A percentile compares a stretch with the other conserved stretches of the same genome.
Conservation (phyloP, 768 basidiomycete species). For the Sporobolomyces phaffii region DNA sequence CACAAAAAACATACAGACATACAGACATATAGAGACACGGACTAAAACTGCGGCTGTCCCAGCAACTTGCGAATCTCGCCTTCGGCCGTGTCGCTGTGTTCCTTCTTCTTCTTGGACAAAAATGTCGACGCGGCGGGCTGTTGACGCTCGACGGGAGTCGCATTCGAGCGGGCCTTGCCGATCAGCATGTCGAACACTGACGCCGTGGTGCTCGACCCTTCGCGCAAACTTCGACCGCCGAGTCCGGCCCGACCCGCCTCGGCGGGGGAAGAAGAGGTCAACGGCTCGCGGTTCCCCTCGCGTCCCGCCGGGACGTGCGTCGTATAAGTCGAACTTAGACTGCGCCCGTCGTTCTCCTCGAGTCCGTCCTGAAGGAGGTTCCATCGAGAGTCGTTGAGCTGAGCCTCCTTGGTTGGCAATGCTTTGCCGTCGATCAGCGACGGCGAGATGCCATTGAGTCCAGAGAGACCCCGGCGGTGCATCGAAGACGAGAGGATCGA, state of each 20-base stretch:
- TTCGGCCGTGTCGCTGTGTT: not conserved
- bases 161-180: too few relatives aligned
- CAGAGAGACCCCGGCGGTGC: conserved; percentile 2
- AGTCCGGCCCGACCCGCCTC: not conserved
- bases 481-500: conserved; percentile 30
- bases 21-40: not conserved
- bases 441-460: not conserved
- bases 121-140: too few relatives aligned
- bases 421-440: conserved; percentile 13
- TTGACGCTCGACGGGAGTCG: too few relatives aligned
- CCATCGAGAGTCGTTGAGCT: conserved; percentile 24
- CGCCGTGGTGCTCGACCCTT: conserved; percentile 9
- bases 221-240: not conserved
- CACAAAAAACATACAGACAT: too few relatives aligned
- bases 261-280: not conserved
- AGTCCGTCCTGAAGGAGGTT: conserved; percentile 14
- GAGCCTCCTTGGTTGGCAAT: conserved; percentile 25
- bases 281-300: not conserved
- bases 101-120: not conserved
- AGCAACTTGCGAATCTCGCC: conserved; percentile 30
- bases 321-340: too few relatives aligned
- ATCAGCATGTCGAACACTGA: conserved; percentile 20
- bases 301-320: too few relatives aligned
- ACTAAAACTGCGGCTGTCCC: conserved; percentile 27
- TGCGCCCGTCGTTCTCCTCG: not conserved